Conservation (phyloP, 2,329 filamentous ascomycete species). For the Nothopassalora personata region DNA sequence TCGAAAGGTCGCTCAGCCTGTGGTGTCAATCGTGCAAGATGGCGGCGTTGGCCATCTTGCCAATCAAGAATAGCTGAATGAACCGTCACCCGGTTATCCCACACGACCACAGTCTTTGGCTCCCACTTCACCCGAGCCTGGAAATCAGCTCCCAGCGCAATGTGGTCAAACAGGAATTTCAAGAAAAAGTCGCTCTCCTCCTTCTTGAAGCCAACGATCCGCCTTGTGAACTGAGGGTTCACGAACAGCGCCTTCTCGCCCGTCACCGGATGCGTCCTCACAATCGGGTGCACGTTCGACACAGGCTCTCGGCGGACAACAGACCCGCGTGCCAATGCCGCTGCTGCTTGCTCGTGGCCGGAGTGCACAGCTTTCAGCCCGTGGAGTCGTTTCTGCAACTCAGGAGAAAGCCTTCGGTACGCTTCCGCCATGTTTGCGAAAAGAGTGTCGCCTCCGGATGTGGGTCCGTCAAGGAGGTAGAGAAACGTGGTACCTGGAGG, state of each 20-base stretch:
- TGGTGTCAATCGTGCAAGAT: conserved; percentile 75
- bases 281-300: conserved; percentile 67
- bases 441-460: conserved; percentile 72
- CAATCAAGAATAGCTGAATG: conserved; percentile 79
- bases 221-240: conserved; percentile 78
- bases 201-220: conserved; percentile 77
- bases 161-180: conserved; percentile 72
- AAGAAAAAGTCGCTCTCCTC: conserved; percentile 76
- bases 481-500: conserved; percentile 86
- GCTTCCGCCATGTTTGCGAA: conserved; percentile 76
- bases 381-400: conserved; percentile 73
- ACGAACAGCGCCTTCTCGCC: conserved; percentile 80
- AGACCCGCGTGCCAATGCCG: conserved; percentile 60
- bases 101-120: conserved; percentile 19
- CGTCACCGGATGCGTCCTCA: conserved; percentile 72
- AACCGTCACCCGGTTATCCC: conserved; percentile 22
- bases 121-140: conserved; percentile 56
- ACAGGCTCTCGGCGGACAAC: conserved; percentile 73
- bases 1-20: conserved; percentile 74
- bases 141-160: conserved; percentile 66
- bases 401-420: conserved; percentile 72
- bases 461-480: conserved; percentile 77
- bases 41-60: conserved; percentile 70
- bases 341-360: conserved; percentile 70
- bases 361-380: conserved; percentile 78